These are phyloP conservation scores for Cyberlindnera xylosilytica DNA, from an alignment of 805 yeast genomes.

Conservation along the genomic window DNA sequence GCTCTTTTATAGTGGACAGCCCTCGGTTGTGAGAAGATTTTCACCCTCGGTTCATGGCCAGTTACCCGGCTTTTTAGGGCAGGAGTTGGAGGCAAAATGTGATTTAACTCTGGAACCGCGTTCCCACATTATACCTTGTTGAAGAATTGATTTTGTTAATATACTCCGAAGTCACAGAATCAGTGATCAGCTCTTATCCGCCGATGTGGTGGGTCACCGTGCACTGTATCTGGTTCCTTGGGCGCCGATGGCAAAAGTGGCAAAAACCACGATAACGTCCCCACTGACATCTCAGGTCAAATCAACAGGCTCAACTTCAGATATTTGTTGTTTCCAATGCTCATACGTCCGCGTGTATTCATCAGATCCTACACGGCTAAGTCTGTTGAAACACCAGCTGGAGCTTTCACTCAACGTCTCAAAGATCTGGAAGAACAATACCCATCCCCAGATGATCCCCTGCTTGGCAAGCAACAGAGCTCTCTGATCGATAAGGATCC, in stretches of 20 bases:
- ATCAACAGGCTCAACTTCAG: no score
- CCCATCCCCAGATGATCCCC: constrained; percentile 24
- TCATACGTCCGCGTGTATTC: neutral
- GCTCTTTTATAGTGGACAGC: constrained; percentile 28
- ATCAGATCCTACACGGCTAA: neutral
- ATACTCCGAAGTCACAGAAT: no score
- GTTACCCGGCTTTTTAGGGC: constrained; percentile 19
- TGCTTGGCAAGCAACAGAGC: constrained; percentile 21
- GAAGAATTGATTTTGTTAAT: no score
- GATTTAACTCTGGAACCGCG: no score
- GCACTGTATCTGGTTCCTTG: no score
- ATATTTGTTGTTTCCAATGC: no score
- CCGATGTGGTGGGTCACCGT: no score
- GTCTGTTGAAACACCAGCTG: neutral
- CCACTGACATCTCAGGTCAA: no score
- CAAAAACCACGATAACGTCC: no score
- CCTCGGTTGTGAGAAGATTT: constrained; percentile 5
- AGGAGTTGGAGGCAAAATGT: neutral
- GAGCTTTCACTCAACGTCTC: constrained; percentile 27
- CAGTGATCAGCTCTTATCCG: no score
- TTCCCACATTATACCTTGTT: no score
- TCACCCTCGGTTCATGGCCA: constrained; percentile 1
- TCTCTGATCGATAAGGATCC: constrained; percentile 26
- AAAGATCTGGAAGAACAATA: constrained; percentile 25
- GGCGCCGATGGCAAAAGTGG: no score